A percentile compares a stretch with the other conserved stretches of the same genome.
These are phyloP conservation scores for Clavispora santaluciae DNA, from an alignment of 805 yeast species.

Conservation along the genomic window DNA sequence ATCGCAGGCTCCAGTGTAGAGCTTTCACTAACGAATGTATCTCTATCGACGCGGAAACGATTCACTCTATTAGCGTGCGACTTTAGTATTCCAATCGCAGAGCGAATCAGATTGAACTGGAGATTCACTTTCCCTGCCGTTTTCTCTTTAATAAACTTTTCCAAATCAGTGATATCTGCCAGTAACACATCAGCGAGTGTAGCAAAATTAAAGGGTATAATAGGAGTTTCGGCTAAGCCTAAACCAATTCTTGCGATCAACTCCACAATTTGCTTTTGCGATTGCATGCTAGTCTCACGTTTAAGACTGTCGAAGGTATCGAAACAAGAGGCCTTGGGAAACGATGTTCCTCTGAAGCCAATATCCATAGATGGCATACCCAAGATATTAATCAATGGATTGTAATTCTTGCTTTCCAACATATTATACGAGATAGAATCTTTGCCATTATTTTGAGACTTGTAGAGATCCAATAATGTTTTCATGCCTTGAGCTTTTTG, in stretches of 20 bases:
- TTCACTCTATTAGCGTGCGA: slow-evolving; percentile 42
- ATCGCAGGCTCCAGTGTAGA: slow-evolving; percentile 69
- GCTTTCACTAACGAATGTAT: slow-evolving; percentile 20
- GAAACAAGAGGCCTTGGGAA: slow-evolving; percentile 54
- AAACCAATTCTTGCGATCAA: slow-evolving; percentile 49
- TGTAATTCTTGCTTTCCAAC: slow-evolving; percentile 52
- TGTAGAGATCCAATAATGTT: slow-evolving; percentile 24
- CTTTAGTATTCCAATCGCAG: slow-evolving; percentile 21
- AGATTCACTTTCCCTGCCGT: slow-evolving; percentile 10
- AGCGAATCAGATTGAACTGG: slow-evolving; percentile 20
- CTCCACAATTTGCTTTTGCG: slow-evolving; percentile 53
- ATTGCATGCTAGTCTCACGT: slow-evolving; percentile 50
- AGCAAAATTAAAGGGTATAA: slow-evolving; percentile 62
- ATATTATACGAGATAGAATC: slow-evolving; percentile 27
- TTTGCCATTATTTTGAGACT: slow-evolving; percentile 19
- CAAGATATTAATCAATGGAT: slow-evolving; percentile 57
- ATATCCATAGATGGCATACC: slow-evolving; percentile 72
- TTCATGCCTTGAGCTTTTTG: slow-evolving; percentile 7
- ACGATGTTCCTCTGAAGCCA: slow-evolving; percentile 34
- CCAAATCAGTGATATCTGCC: slow-evolving; percentile 44
- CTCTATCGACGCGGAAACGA: slow-evolving; percentile 43
- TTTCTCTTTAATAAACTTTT: slow-evolving; percentile 26
- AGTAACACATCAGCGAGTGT: slow-evolving; percentile 43
- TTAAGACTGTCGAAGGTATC: slow-evolving; percentile 61
- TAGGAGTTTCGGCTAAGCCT: slow-evolving; percentile 68